Evolutionary conservation across 2,329 filamentous ascomycete species (phyloP).

Genomic region (Arthroderma uncinatum): DNA sequence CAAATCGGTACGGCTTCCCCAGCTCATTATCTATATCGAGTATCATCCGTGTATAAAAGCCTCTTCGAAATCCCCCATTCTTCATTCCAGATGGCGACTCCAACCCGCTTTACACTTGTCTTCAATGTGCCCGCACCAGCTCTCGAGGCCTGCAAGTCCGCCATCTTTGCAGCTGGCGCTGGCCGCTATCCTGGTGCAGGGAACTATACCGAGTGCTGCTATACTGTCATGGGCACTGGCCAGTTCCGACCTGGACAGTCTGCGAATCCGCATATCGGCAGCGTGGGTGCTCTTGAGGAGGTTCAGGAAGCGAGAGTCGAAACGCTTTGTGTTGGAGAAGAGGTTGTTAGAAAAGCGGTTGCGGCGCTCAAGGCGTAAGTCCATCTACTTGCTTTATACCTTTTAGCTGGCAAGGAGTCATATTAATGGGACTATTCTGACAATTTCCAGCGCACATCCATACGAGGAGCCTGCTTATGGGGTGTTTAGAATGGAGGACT

Average conservation of each 20-base stretch:
- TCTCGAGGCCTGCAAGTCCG: slow-evolving; percentile 32
- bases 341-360: slow-evolving; percentile 31
- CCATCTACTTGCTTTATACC: not conserved
- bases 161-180: slow-evolving; percentile 33
- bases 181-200: slow-evolving; percentile 30
- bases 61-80: not conserved
- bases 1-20: no score
- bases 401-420: no score
- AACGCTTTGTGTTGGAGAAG: slow-evolving; percentile 32
- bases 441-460: slow-evolving; percentile 30
- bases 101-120: slow-evolving; percentile 28
- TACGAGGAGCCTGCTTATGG: slow-evolving; percentile 38
- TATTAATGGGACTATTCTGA: no score
- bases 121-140: slow-evolving; percentile 35
- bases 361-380: slow-evolving; percentile 21
- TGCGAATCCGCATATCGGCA: slow-evolving; percentile 33
- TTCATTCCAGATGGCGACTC: not conserved
- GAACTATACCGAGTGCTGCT: slow-evolving; percentile 33
- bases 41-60: no score
- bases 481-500: slow-evolving; percentile 35
- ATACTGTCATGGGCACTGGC: slow-evolving; percentile 31
- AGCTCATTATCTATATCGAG: no score
- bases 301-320: slow-evolving; percentile 36
- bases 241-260: slow-evolving; percentile 33
- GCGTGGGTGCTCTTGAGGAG: slow-evolving; percentile 28